These are phyloP conservation scores for Fusarium graminum DNA, from an alignment of 2,329 filamentous ascomycete species.

Conservation along the genomic window DNA sequence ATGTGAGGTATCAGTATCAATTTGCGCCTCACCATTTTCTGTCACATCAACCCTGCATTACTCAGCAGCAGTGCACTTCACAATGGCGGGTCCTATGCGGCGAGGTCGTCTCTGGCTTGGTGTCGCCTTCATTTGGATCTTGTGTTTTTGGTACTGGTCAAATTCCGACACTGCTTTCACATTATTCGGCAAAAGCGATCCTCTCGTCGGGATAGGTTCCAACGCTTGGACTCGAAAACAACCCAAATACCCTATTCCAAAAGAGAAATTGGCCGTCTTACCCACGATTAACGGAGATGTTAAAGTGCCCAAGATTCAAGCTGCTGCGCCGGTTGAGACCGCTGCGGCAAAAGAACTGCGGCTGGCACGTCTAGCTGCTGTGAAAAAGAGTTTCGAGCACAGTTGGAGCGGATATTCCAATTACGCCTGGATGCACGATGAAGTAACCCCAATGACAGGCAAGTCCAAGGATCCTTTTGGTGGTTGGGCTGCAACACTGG, in stretches of 20 bases:
- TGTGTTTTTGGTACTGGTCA: slow-evolving; percentile 47
- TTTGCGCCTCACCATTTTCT: slow-evolving; percentile 20
- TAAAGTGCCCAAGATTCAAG: slow-evolving; percentile 49
- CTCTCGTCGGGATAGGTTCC: slow-evolving; percentile 43
- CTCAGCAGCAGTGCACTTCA: slow-evolving; percentile 22
- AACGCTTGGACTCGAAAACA: slow-evolving; percentile 43
- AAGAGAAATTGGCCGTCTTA: slow-evolving; percentile 48
- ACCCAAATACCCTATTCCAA: slow-evolving; percentile 44
- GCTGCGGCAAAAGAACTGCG: slow-evolving; percentile 50
- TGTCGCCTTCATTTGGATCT: slow-evolving; percentile 42
- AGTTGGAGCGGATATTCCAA: slow-evolving; percentile 72
- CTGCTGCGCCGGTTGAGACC: slow-evolving; percentile 52
- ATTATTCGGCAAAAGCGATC: slow-evolving; percentile 39
- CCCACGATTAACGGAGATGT: slow-evolving; percentile 51
- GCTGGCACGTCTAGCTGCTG: slow-evolving; percentile 56
- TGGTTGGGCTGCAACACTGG: slow-evolving; percentile 74
- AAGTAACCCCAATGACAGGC: slow-evolving; percentile 68
- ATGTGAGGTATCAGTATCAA: slow-evolving; percentile 35
- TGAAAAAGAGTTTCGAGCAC: slow-evolving; percentile 65
- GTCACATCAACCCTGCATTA: slow-evolving; percentile 21
- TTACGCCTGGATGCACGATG: slow-evolving; percentile 73
- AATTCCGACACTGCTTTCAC: slow-evolving; percentile 31
- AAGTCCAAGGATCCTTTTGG: slow-evolving; percentile 67
- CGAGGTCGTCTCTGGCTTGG: slow-evolving; percentile 47
- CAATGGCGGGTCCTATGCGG: slow-evolving; percentile 41